phyloP scores from a whole-genome alignment of 257 asterid genomes.

The Scutellaria barbata region DNA sequence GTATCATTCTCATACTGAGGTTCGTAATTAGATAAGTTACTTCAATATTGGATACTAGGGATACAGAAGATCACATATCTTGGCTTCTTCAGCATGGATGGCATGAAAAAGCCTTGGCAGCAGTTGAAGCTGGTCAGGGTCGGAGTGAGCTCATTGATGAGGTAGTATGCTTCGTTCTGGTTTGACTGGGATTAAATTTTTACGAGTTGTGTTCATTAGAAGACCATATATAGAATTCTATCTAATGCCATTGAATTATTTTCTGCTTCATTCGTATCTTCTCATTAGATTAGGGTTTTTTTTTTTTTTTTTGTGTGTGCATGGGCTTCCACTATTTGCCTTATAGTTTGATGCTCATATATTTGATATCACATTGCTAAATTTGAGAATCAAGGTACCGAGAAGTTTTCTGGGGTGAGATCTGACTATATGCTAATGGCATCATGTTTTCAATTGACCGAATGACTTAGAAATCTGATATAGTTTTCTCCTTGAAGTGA shows the following conservation, averaged over 20 bases:
- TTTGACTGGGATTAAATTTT: slow-evolving; percentile 16
- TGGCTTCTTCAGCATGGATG: slow-evolving; percentile 98
- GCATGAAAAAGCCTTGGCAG: slow-evolving; percentile 97
- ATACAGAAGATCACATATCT: slow-evolving; percentile 94
- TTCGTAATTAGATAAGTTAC: slow-evolving; percentile 28
- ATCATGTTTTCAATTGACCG: neutral
- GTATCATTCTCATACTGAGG: slow-evolving; percentile 25
- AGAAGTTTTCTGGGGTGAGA: slow-evolving; percentile 22
- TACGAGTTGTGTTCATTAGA: neutral
- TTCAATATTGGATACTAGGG: slow-evolving; percentile 61
- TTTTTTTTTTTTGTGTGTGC: too few species aligned
- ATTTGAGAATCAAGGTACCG: neutral
- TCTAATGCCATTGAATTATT: slow-evolving; percentile 13
- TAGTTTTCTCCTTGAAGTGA: neutral
- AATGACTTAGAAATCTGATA: slow-evolving; percentile 4
- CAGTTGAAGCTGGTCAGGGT: slow-evolving; percentile 96
- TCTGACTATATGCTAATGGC: neutral
- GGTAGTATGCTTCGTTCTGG: slow-evolving; percentile 52
- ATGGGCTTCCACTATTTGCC: neutral
- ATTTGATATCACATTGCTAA: neutral
- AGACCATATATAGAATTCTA: slow-evolving; percentile 18
- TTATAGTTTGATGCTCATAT: neutral
- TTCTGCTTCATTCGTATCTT: neutral
- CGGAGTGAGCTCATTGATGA: slow-evolving; percentile 94
- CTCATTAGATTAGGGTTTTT: neutral